Base-by-base conservation (phyloP, 2,329 filamentous ascomycete genomes). In the Ophiostoma populinum region DNA sequence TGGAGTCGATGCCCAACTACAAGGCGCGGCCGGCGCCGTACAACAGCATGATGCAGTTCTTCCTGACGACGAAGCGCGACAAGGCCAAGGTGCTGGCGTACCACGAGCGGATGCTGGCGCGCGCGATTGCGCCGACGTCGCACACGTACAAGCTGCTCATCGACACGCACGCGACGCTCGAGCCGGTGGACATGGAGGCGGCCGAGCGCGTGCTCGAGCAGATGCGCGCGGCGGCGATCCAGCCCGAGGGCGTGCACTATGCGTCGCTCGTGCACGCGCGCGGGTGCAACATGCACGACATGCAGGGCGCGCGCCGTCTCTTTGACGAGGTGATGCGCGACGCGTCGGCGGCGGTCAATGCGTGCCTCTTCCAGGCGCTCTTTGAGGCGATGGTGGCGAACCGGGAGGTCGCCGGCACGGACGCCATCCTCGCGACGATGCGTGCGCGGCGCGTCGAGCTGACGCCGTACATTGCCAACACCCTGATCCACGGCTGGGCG, bases 31-130 rank as follows among this genome's bases (percentile, higher is more conserved):
- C 90, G 18, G 90, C 90, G 17, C 90, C 90, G 1, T 98, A 98
- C 67, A 94, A 98, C 65, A 92, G 83, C 57, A 80, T 98, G 75
- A 98, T 98, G 74, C 90, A 98, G 54, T 95, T 93, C 62, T 98
- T 95, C 70, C 65, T 95, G 46, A 92, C 82, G 38, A 95, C 87
- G 37, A 95, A 95, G 70, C 82, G 85, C 35, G 87, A 98, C 55
- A 87, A 90, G 59, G 62, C 67, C 55, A 95, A 95, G 71, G 87
- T 94, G 5, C 67, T 98, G 17, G 68, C 76, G 21, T 98, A 95
- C 65, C 95, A 92, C 52, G 78, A 92, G 56, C 81, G 87, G 42
- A 95, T 98, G 90, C 74, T 78, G 53, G 67, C 72, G 16, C 81
- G 78, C 60, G 74, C 76, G 38, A 98, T 98, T 51, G 65, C 80